phyloP scores from a whole-genome alignment of 257 asterid species.

The Solanum lycopersicoides region DNA sequence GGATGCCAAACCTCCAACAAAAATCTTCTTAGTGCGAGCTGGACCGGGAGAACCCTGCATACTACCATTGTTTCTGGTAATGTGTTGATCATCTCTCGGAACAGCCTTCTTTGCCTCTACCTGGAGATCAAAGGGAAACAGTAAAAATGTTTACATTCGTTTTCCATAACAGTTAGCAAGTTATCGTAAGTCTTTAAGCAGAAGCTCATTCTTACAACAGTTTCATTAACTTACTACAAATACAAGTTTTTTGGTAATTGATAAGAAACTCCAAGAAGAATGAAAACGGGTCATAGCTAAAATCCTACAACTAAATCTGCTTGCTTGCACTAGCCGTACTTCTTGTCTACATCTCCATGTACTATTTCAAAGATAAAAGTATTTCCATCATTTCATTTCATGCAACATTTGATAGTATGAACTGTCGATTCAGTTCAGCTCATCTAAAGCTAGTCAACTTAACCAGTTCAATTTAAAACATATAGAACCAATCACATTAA shows the following conservation, averaged over 20 bases:
- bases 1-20: slow-evolving; percentile 69
- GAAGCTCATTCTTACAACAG: not conserved
- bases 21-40: slow-evolving; percentile 52
- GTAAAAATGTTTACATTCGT: not conserved
- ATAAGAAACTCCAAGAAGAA: not conserved
- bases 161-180: not conserved
- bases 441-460: not conserved
- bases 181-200: not conserved
- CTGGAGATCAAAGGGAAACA: slow-evolving; percentile 20
- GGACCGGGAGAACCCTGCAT: slow-evolving; percentile 50
- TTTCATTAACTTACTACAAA: not conserved
- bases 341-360: not conserved
- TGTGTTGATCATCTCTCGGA: slow-evolving; percentile 52
- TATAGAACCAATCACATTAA: not conserved
- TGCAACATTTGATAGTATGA: not conserved
- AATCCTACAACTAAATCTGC: not conserved
- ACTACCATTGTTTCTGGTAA: slow-evolving; percentile 20
- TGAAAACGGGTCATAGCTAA: not conserved
- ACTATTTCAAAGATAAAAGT: not conserved
- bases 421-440: not conserved
- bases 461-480: not conserved
- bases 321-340: not conserved
- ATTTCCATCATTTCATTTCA: not conserved
- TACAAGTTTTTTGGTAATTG: not conserved
- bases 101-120: slow-evolving; percentile 73